Percentiles rank a stretch among this genome's conserved stretches.
Conservation (phyloP, 192 early-diverging fungal species). For the Coemansia sp. region DNA sequence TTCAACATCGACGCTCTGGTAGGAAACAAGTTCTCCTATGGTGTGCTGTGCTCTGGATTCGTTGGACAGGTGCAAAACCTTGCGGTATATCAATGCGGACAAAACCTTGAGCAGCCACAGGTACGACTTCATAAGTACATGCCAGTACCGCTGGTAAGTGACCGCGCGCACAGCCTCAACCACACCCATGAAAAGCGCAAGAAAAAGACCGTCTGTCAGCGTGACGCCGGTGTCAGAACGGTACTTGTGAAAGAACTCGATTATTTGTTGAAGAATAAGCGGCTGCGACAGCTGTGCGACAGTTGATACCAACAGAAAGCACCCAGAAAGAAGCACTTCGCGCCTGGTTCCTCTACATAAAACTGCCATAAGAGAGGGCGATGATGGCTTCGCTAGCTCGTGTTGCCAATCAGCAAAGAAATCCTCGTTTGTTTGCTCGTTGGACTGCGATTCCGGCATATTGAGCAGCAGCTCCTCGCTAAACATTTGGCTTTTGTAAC, state of each 20-base stretch:
- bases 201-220: conserved; percentile 23
- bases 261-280: conserved; percentile 16
- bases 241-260: conserved; percentile 24
- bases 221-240: conserved; percentile 2
- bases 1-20: conserved; percentile 63
- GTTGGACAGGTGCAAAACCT: conserved; percentile 19
- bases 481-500: conserved; percentile 63
- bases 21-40: conserved; percentile 69
- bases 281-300: conserved; percentile 28
- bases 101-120: conserved; percentile 62
- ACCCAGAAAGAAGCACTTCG: conserved; percentile 12
- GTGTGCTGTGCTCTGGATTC: conserved; percentile 68
- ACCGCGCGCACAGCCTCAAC: background rate
- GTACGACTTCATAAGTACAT: conserved; percentile 73
- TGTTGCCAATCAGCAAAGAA: conserved; percentile 23
- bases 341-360: conserved; percentile 4
- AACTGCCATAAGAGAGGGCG: conserved; percentile 3
- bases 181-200: conserved; percentile 23
- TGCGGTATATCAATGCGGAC: conserved; percentile 19
- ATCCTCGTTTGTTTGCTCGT: conserved; percentile 4
- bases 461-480: conserved; percentile 10
- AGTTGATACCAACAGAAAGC: conserved; percentile 14
- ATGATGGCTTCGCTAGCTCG: conserved; percentile 16
- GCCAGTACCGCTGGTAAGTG: conserved; percentile 56
- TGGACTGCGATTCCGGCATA: conserved; percentile 9